Evolutionary conservation across 805 yeast species (phyloP).

Genomic region (Cyberlindnera mrakii): DNA sequence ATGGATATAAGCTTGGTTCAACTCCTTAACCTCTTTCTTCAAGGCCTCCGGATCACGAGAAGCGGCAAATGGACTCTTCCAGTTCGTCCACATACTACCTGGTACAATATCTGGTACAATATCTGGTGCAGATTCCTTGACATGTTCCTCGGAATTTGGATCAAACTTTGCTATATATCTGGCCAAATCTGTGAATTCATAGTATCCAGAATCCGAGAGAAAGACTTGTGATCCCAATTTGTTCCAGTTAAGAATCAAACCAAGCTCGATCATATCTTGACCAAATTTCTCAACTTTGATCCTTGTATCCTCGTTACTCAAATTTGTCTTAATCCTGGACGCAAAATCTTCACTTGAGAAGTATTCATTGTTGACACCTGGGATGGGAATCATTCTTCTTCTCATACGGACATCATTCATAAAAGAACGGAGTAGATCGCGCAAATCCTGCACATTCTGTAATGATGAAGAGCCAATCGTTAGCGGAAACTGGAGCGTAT

Average conservation of each 20-base stretch:
- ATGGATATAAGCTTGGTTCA: slow-evolving; percentile 7
- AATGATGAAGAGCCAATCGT: slow-evolving; percentile 14
- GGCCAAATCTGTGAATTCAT: slow-evolving; percentile 24
- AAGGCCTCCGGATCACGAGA: slow-evolving; percentile 5
- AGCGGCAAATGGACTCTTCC: slow-evolving; percentile 10
- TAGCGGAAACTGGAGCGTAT: slow-evolving; percentile 19
- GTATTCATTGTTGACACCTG: slow-evolving; percentile 25
- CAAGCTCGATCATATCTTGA: slow-evolving; percentile 22
- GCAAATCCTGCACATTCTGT: slow-evolving; percentile 10
- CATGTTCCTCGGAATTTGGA: slow-evolving; percentile 1
- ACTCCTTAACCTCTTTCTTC: slow-evolving; percentile 6
- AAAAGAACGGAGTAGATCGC: slow-evolving; percentile 9
- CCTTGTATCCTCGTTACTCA: slow-evolving; percentile 23
- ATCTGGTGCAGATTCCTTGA: background rate
- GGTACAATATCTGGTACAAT: too few relatives aligned
- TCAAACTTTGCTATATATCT: slow-evolving; percentile 16
- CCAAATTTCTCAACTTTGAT: slow-evolving; percentile 29
- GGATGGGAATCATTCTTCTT: slow-evolving; percentile 24
- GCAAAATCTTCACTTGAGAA: slow-evolving; percentile 24
- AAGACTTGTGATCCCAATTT: slow-evolving; percentile 11
- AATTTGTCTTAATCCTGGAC: slow-evolving; percentile 18
- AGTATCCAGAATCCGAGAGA: slow-evolving; percentile 21
- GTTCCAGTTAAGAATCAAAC: slow-evolving; percentile 24
- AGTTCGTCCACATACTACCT: slow-evolving; percentile 13
- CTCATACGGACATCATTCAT: slow-evolving; percentile 15